phyloP scores from a whole-genome alignment of 2,329 filamentous ascomycete genomes.

The Ophiostoma himal-ulmi region DNA sequence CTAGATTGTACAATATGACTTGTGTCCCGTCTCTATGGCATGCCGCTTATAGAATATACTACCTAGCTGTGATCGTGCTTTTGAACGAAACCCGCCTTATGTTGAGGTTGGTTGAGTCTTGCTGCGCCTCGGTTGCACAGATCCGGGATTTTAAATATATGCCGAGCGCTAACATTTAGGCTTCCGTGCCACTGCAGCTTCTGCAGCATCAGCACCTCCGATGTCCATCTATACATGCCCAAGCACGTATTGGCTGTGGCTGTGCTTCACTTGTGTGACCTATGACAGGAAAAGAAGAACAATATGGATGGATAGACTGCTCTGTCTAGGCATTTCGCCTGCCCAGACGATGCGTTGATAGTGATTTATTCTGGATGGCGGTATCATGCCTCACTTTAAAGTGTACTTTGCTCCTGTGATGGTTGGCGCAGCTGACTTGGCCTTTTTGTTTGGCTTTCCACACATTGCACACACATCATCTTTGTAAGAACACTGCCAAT shows the following conservation, averaged over 20 bases:
- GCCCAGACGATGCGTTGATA: not conserved
- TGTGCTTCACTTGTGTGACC: not conserved
- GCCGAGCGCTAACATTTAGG: not conserved
- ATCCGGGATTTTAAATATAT: not conserved
- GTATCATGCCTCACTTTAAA: conserved; percentile 43
- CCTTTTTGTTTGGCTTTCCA: conserved; percentile 52
- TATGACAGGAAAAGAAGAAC: not conserved
- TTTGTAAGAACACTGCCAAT: conserved; percentile 50
- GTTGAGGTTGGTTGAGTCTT: not conserved
- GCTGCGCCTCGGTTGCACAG: not conserved
- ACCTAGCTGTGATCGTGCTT: not conserved
- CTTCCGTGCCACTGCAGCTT: not conserved
- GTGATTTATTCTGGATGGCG: not conserved
- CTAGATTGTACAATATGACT: not conserved
- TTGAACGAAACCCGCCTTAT: not conserved
- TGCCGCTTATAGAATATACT: conserved; percentile 3
- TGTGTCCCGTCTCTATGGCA: not conserved
- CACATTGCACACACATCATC: conserved; percentile 59
- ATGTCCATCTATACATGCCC: not conserved
- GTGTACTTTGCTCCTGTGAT: conserved; percentile 59
- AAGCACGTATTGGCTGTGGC: not conserved
- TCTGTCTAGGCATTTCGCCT: too few relatives aligned
- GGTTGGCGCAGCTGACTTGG: conserved; percentile 45
- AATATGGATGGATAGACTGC: not conserved
- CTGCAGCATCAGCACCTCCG: not conserved